A percentile compares a stretch with the other conserved stretches of the same genome.
Evolutionary conservation across 306 rosid species (phyloP).

Genomic region (Astragalus glycyphyllos): DNA sequence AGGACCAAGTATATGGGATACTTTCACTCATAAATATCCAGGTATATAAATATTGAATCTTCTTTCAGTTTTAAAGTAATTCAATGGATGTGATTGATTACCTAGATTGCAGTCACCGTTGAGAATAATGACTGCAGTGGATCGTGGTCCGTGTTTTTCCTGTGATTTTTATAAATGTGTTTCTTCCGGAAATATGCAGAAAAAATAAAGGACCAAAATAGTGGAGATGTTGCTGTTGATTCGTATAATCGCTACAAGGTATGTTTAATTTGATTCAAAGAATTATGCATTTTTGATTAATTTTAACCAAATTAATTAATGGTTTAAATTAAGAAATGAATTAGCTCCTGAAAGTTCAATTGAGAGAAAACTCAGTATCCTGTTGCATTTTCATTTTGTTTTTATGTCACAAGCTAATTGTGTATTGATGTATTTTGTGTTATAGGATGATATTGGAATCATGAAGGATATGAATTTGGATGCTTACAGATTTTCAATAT

Average conservation of each 20-base stretch:
- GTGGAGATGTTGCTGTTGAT: constrained; percentile 49
- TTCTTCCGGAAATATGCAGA: constrained; percentile 38
- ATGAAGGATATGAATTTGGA: constrained; percentile 65
- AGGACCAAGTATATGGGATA: constrained; percentile 70
- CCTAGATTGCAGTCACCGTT: too few species aligned
- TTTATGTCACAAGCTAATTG: not conserved
- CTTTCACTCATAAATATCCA: constrained; percentile 55
- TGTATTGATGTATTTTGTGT: not conserved
- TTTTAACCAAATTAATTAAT: too few species aligned
- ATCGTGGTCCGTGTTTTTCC: too few species aligned
- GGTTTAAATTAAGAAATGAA: too few species aligned
- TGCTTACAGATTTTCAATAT: constrained; percentile 70
- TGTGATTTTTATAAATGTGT: not conserved
- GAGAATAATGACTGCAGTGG: too few species aligned
- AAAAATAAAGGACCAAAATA: constrained; percentile 40
- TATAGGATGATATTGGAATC: constrained; percentile 66
- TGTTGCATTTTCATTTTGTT: not conserved
- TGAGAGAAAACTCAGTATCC: not conserved
- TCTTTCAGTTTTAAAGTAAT: too few species aligned
- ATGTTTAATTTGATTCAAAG: not conserved
- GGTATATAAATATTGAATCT: not conserved
- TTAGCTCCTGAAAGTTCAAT: too few species aligned
- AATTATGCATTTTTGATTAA: too few species aligned
- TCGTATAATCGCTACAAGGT: constrained; percentile 54
- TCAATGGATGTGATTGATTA: too few species aligned